Evolutionary conservation across 768 basidiomycete genomes (phyloP).

Genomic region (Kwoniella botswanensis): DNA sequence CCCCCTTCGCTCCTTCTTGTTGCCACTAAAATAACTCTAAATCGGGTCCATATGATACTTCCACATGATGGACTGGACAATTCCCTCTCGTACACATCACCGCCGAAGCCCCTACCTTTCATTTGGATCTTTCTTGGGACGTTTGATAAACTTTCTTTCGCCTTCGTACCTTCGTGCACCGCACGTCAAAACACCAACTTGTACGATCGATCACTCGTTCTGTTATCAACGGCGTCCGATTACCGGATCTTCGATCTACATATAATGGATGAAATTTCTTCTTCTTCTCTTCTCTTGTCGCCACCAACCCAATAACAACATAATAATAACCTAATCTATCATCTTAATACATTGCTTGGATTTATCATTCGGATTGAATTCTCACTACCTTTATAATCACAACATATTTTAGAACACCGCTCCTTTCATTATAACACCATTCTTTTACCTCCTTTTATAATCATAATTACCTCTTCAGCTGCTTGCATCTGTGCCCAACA

Average conservation of each 20-base stretch:
- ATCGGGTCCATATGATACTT: neutral
- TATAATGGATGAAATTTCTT: conserved; percentile 4
- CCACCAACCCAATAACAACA: neutral
- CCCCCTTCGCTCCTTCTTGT: neutral
- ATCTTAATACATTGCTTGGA: neutral
- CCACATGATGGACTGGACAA: neutral
- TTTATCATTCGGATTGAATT: neutral
- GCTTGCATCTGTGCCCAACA: neutral
- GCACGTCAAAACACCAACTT: neutral
- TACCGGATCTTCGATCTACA: neutral
- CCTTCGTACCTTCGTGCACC: neutral
- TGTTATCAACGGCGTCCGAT: neutral
- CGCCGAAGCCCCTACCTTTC: neutral
- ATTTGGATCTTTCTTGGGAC: neutral
- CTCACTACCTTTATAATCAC: neutral
- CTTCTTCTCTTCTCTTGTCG: neutral
- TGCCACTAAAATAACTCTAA: neutral
- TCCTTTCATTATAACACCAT: neutral
- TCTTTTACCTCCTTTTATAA: neutral
- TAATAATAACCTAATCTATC: neutral
- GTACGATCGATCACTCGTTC: neutral
- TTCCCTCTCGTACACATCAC: no score
- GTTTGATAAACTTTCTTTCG: neutral
- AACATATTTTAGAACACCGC: neutral
- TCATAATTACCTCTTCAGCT: neutral